Conservation (phyloP, 495 filamentous ascomycete genomes). For the Tuber umbilicatum region DNA sequence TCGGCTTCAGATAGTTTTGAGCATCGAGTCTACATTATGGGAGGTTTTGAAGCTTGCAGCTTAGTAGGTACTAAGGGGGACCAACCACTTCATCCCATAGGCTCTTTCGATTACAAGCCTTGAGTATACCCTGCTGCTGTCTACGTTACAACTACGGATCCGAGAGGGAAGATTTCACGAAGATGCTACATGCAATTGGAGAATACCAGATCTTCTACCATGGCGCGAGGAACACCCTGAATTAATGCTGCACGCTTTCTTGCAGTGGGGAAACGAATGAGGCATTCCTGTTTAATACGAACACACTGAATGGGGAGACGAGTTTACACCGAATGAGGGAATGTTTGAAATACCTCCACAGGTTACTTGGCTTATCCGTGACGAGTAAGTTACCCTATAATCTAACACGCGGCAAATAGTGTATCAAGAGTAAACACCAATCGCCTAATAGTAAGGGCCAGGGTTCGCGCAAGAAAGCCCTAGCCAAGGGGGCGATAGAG, state of each 20-base stretch:
- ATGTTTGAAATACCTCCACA: neutral
- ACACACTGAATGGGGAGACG: slow-evolving; percentile 6
- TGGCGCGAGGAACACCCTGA: slow-evolving; percentile 12
- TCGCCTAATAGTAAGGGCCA: too few relatives aligned
- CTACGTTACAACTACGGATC: neutral
- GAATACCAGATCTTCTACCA: slow-evolving; percentile 13
- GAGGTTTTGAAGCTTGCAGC: neutral
- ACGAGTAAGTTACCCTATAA: neutral
- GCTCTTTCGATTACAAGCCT: slow-evolving; percentile 10
- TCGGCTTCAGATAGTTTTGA: slow-evolving; percentile 3
- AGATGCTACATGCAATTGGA: slow-evolving; percentile 7
- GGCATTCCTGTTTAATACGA: slow-evolving; percentile 13
- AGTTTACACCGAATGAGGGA: slow-evolving; percentile 4
- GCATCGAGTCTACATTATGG: neutral
- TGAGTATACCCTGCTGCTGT: slow-evolving; percentile 8
- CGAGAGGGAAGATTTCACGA: neutral
- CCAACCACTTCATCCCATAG: slow-evolving; percentile 7
- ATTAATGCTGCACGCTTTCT: neutral
- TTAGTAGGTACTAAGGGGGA: neutral
- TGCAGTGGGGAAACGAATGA: slow-evolving; percentile 7
- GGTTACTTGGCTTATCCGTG: neutral
- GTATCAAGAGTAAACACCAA: neutral
- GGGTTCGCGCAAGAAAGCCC: too few relatives aligned
- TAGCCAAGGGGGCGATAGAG: too few relatives aligned
- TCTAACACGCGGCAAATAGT: neutral